Evolutionary conservation across 768 basidiomycete species (phyloP).

Genomic region (Boletus pseudo-olivaceus): DNA sequence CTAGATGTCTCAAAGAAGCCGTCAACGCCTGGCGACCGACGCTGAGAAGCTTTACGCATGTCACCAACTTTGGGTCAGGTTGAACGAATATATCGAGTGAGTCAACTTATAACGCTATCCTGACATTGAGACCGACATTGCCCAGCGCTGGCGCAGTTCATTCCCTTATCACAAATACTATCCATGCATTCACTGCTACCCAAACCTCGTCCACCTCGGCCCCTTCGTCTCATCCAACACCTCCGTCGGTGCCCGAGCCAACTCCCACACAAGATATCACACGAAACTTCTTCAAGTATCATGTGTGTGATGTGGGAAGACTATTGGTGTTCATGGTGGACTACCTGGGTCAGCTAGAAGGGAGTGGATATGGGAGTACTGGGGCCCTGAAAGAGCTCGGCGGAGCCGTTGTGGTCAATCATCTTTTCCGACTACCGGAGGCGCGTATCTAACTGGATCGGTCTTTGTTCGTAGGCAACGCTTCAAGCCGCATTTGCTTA

Average conservation of each 20-base stretch:
- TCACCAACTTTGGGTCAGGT: slow-evolving; percentile 74
- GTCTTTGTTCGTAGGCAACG: slow-evolving; percentile 48
- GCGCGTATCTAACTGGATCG: neutral
- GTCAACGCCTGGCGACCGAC: slow-evolving; percentile 72
- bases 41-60: slow-evolving; percentile 85
- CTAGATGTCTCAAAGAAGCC: slow-evolving; percentile 78
- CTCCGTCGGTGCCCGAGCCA: slow-evolving; percentile 41
- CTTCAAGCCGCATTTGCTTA: slow-evolving; percentile 72
- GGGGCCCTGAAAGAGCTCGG: slow-evolving; percentile 38
- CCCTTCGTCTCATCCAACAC: slow-evolving; percentile 9
- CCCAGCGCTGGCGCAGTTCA: slow-evolving; percentile 52
- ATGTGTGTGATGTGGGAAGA: slow-evolving; percentile 61
- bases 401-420: slow-evolving; percentile 56
- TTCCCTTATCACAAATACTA: slow-evolving; percentile 66
- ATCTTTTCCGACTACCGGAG: neutral
- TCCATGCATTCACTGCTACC: slow-evolving; percentile 62
- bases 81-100: slow-evolving; percentile 66
- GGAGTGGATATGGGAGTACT: slow-evolving; percentile 19
- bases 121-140: neutral
- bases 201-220: slow-evolving; percentile 10
- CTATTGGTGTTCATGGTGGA: slow-evolving; percentile 60
- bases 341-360: slow-evolving; percentile 24
- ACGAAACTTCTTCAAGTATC: slow-evolving; percentile 78
- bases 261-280: slow-evolving; percentile 68
- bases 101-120: slow-evolving; percentile 18